A percentile compares a stretch with the other conserved stretches of the same genome.
These are phyloP conservation scores for Nakazawaea holstii DNA, from an alignment of 805 yeast genomes.

Conservation along the genomic window DNA sequence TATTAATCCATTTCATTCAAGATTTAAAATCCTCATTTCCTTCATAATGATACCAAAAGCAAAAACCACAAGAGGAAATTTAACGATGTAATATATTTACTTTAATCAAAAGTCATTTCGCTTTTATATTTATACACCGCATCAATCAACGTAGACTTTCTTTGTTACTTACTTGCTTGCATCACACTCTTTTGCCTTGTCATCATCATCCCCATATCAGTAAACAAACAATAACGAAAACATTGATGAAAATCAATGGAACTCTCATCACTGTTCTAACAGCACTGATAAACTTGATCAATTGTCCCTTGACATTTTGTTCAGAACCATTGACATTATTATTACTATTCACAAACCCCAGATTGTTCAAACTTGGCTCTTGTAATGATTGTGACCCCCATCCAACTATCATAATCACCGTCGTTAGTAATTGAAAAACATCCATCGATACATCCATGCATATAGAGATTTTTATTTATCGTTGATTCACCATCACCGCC, in stretches of 20 bases:
- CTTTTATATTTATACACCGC: too few species aligned
- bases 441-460: constrained; percentile 21
- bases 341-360: constrained; percentile 17
- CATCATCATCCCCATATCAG: constrained; percentile 39
- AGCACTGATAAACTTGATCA: constrained; percentile 52
- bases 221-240: constrained; percentile 47
- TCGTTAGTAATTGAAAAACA: constrained; percentile 13
- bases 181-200: too few species aligned
- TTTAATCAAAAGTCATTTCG: too few species aligned
- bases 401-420: constrained; percentile 22
- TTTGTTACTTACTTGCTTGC: too few species aligned
- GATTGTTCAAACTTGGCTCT: constrained; percentile 4
- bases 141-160: too few species aligned
- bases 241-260: constrained; percentile 48
- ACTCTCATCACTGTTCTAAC: constrained; percentile 53
- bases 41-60: too few species aligned
- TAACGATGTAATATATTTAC: too few species aligned
- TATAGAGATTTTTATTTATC: too few species aligned
- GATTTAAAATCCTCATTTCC: neutral
- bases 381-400: constrained; percentile 16
- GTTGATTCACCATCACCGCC: too few species aligned
- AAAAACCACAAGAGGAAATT: neutral
- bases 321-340: constrained; percentile 4
- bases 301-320: constrained; percentile 34
- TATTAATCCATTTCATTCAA: constrained; percentile 1